A percentile compares a stretch with the other conserved stretches of the same genome.
Conservation (phyloP, 2,329 filamentous ascomycete genomes). For the Orbilia blumenaviensis region DNA sequence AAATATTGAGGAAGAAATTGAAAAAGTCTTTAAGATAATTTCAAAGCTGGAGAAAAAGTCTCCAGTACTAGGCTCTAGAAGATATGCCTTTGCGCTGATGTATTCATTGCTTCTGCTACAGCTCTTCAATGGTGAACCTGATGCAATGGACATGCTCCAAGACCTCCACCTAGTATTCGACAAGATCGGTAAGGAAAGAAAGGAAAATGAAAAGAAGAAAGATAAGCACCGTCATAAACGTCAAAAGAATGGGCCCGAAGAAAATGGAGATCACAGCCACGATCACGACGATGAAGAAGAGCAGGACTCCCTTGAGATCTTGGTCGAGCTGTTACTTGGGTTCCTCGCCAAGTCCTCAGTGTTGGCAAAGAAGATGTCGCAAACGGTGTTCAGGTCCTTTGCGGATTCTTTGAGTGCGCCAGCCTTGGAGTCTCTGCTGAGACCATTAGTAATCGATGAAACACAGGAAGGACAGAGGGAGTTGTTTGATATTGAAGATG, state of each 20-base stretch:
- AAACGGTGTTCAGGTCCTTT: slow-evolving; percentile 87
- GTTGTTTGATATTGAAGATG: slow-evolving; percentile 76
- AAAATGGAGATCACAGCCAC: slow-evolving; percentile 59
- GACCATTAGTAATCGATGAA: slow-evolving; percentile 81
- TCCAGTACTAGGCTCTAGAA: slow-evolving; percentile 22
- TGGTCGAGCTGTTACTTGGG: slow-evolving; percentile 89
- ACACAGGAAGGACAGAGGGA: slow-evolving; percentile 83
- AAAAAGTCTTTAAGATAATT: slow-evolving; percentile 55
- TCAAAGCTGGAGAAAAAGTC: slow-evolving; percentile 25
- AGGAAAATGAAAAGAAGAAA: slow-evolving; percentile 42
- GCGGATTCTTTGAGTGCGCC: slow-evolving; percentile 76
- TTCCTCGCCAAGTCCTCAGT: slow-evolving; percentile 86
- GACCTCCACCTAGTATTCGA: slow-evolving; percentile 56
- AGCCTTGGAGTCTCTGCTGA: slow-evolving; percentile 72
- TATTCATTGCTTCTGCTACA: slow-evolving; percentile 87
- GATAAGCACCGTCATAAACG: slow-evolving; percentile 25
- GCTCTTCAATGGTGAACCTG: slow-evolving; percentile 86
- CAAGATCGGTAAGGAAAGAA: slow-evolving; percentile 52
- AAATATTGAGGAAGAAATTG: slow-evolving; percentile 55
- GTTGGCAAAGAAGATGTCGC: slow-evolving; percentile 83
- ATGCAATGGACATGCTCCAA: slow-evolving; percentile 69
- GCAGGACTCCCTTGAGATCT: slow-evolving; percentile 71
- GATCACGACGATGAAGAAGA: slow-evolving; percentile 67
- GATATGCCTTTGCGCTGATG: slow-evolving; percentile 75
- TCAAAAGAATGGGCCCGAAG: slow-evolving; percentile 2